phyloP scores from a whole-genome alignment of 1,284 basidiomycete genomes.

The Schizophyllum amplum region DNA sequence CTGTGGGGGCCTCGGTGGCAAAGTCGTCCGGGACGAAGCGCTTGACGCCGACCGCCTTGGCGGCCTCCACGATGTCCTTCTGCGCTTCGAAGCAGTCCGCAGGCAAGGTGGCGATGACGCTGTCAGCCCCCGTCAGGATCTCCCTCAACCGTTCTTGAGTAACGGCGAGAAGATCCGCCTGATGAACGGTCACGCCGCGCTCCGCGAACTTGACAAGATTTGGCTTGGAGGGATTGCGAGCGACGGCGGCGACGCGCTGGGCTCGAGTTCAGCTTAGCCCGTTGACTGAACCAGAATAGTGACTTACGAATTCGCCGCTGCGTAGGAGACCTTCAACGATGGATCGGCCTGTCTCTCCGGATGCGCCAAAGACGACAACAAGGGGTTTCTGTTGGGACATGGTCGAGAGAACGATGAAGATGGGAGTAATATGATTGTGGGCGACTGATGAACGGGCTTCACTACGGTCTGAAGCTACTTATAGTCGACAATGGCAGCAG shows the following conservation, averaged over 20 bases:
- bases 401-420: no score
- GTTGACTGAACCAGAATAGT: not conserved
- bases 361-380: constrained; percentile 1
- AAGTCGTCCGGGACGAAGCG: constrained; percentile 8
- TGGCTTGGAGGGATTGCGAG: no score
- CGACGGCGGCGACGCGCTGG: no score
- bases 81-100: constrained; percentile 1
- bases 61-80: constrained; percentile 6
- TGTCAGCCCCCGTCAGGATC: constrained; percentile 4
- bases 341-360: constrained; percentile 1
- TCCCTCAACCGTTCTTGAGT: not conserved
- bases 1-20: not conserved
- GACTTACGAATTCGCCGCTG: not conserved
- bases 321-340: not conserved
- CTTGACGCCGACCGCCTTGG: constrained; percentile 3
- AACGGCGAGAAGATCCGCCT: no score
- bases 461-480: no score
- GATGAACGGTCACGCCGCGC: no score
- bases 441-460: no score
- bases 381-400: no score
- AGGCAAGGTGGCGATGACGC: constrained; percentile 6
- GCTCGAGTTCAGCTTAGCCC: not conserved
- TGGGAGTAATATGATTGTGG: no score
- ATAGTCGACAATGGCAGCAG: no score
- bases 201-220: no score